A percentile compares a stretch with the other conserved stretches of the same genome.
phyloP scores from a whole-genome alignment of 352 stramenopile species.

The Phytophthora foliorum region DNA sequence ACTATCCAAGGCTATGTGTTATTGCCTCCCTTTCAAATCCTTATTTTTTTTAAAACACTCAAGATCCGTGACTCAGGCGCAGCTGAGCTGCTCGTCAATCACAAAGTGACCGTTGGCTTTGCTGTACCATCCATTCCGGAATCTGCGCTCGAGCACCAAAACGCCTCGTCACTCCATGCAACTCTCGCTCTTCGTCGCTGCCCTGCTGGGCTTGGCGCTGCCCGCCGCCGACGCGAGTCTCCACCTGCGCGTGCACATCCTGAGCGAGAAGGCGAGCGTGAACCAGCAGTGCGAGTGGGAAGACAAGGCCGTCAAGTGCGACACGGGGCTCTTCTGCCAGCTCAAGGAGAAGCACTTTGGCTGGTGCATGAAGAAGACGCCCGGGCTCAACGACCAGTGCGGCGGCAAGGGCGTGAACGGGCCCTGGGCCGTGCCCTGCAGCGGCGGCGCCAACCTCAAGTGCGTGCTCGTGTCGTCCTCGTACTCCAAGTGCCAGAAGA shows the following conservation, averaged over 20 bases:
- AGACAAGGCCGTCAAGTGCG: conserved; percentile 38
- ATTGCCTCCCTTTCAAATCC: background rate
- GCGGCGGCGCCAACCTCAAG: conserved; percentile 22
- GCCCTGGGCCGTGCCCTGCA: conserved; percentile 36
- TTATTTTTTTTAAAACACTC: no score
- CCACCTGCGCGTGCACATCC: conserved; percentile 39
- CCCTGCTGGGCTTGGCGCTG: conserved; percentile 18
- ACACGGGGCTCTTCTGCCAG: conserved; percentile 38
- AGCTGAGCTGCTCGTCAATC: conserved; percentile 5
- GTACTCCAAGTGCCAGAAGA: conserved; percentile 46
- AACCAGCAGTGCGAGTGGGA: conserved; percentile 44
- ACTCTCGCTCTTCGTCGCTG: conserved; percentile 22
- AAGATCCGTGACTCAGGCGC: conserved; percentile 7
- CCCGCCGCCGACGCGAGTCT: conserved; percentile 14
- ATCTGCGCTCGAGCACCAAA: conserved; percentile 8
- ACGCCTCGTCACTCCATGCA: conserved; percentile 28
- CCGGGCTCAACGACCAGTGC: conserved; percentile 39
- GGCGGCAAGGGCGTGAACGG: conserved; percentile 29
- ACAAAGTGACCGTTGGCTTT: background rate
- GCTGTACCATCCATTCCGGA: conserved; percentile 25
- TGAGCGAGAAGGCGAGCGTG: conserved; percentile 26
- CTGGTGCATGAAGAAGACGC: conserved; percentile 39
- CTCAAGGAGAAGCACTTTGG: conserved; percentile 35
- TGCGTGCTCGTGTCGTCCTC: conserved; percentile 37
- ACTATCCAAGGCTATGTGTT: background rate